Evolutionary conservation across 179 eudicot species (phyloP).

Genomic region (Drosera spatulata): DNA sequence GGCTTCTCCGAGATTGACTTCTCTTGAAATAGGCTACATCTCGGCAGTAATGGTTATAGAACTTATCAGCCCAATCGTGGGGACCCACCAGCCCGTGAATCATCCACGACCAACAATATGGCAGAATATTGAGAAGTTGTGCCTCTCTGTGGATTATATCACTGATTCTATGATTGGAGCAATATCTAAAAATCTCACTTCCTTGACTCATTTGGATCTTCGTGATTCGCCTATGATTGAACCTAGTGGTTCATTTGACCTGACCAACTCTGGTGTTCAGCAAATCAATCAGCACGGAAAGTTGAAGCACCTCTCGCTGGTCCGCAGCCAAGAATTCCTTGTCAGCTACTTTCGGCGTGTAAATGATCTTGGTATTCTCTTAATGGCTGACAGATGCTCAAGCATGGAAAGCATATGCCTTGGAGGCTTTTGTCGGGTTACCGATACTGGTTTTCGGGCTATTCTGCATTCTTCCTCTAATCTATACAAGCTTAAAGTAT

Average conservation of each 20-base stretch:
- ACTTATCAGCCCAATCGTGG: constrained; percentile 51
- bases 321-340: constrained; percentile 76
- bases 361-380: constrained; percentile 81
- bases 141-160: constrained; percentile 89
- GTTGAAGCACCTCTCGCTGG: constrained; percentile 76
- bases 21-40: constrained; percentile 79
- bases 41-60: constrained; percentile 75
- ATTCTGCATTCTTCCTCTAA: constrained; percentile 73
- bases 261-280: constrained; percentile 76
- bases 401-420: constrained; percentile 87
- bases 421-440: constrained; percentile 90
- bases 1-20: constrained; percentile 59
- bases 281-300: constrained; percentile 67
- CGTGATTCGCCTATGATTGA: constrained; percentile 89
- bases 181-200: constrained; percentile 52
- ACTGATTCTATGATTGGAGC: constrained; percentile 77
- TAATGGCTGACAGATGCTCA: constrained; percentile 84
- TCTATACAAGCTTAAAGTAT: constrained; percentile 63
- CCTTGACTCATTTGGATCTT: constrained; percentile 79
- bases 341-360: constrained; percentile 66
- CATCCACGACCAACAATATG: constrained; percentile 30
- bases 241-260: constrained; percentile 68
- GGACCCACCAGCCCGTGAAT: constrained; percentile 29
- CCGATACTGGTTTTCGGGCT: constrained; percentile 87
- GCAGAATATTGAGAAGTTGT: constrained; percentile 56